Conservation (phyloP, 2,329 filamentous ascomycete genomes). For the Fonsecaea nubica region DNA sequence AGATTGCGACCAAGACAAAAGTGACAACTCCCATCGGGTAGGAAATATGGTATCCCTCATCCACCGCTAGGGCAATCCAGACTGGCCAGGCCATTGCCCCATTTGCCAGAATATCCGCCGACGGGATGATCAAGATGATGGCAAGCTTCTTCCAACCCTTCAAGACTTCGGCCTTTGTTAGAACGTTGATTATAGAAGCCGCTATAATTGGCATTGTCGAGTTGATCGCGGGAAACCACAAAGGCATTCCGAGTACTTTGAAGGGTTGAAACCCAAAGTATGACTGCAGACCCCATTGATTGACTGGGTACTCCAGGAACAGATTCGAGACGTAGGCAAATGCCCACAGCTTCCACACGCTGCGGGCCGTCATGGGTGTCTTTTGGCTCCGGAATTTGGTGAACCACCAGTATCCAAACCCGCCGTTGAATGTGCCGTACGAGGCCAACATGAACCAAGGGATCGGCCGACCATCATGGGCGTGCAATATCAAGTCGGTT, state of each 20-base stretch:
- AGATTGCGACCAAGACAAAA: constrained; percentile 3
- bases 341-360: constrained; percentile 7
- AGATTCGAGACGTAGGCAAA: constrained; percentile 6
- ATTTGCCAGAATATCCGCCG: constrained; percentile 18
- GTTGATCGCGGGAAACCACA: constrained; percentile 20
- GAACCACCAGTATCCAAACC: constrained; percentile 16
- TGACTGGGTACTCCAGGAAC: constrained; percentile 1
- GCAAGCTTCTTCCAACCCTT: constrained; percentile 21
- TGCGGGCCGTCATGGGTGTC: neutral
- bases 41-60: constrained; percentile 13
- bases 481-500: neutral
- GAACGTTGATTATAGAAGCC: constrained; percentile 10
- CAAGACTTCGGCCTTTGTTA: constrained; percentile 9
- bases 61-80: constrained; percentile 19
- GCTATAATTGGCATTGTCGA: constrained; percentile 18
- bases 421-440: constrained; percentile 17
- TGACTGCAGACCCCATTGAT: constrained; percentile 16
- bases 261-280: constrained; percentile 18
- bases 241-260: constrained; percentile 16
- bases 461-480: constrained; percentile 9
- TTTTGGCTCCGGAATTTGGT: constrained; percentile 10
- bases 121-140: constrained; percentile 19
- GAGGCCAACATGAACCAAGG: constrained; percentile 16
- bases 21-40: constrained; percentile 13
- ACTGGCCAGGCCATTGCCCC: constrained; percentile 22